Percentiles rank a stretch among this genome's conserved stretches.
Conservation (phyloP, 2,329 filamentous ascomycete species). For the Xylaria sp. region DNA sequence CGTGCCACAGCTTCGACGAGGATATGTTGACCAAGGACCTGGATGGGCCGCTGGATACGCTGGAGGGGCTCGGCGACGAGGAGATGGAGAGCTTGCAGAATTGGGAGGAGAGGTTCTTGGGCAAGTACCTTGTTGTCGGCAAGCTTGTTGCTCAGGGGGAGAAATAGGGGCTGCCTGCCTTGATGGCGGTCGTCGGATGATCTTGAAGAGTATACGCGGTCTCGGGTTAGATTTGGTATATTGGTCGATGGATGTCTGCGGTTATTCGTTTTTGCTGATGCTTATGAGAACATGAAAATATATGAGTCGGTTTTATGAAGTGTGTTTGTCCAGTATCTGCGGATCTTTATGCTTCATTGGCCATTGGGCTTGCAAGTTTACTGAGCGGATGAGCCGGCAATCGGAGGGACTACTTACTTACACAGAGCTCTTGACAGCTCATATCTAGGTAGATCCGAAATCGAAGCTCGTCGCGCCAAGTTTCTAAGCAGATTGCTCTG, state of each 20-base stretch:
- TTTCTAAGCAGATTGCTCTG: too few species aligned
- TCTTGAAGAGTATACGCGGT: background rate
- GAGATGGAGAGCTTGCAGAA: conserved; percentile 78
- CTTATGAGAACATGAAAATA: background rate
- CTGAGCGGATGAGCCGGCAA: too few species aligned
- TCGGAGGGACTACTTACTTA: background rate
- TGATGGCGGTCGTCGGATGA: too few species aligned
- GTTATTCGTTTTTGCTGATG: background rate
- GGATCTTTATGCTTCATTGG: too few species aligned
- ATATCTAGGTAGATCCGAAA: too few species aligned
- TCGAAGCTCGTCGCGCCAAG: background rate
- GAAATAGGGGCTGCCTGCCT: conserved; percentile 12
- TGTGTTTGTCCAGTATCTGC: background rate
- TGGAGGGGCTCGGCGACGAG: conserved; percentile 65
- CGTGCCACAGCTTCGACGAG: conserved; percentile 87
- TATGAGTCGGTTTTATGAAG: background rate
- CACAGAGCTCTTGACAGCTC: too few species aligned
- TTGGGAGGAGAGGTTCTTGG: conserved; percentile 89
- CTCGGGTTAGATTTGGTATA: background rate
- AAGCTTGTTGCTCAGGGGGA: conserved; percentile 57
- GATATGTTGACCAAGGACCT: conserved; percentile 92
- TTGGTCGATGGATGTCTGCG: background rate
- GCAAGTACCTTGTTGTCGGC: conserved; percentile 95
- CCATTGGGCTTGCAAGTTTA: too few species aligned
- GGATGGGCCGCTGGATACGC: conserved; percentile 71